These are phyloP conservation scores for Ogataea wickerhamii DNA, from an alignment of 805 yeast genomes.

Conservation along the genomic window DNA sequence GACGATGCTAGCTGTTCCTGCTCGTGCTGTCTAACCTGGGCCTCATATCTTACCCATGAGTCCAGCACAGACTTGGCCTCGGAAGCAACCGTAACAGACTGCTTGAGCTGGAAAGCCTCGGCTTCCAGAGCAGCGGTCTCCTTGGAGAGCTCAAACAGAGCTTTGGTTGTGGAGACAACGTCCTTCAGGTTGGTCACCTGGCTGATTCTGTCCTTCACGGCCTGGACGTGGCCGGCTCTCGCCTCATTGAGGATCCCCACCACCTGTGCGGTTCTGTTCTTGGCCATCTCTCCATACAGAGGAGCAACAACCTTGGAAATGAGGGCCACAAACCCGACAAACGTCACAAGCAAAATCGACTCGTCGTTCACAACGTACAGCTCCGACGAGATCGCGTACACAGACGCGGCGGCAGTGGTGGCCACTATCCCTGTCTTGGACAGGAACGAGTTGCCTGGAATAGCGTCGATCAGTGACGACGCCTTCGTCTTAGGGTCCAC, in stretches of 20 bases:
- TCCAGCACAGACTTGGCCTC: constrained; percentile 96
- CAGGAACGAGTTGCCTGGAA: constrained; percentile 85
- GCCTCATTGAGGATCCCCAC: constrained; percentile 72
- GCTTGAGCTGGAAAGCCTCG: constrained; percentile 88
- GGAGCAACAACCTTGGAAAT: constrained; percentile 90
- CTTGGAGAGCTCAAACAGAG: constrained; percentile 88
- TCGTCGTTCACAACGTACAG: constrained; percentile 93
- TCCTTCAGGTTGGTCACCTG: constrained; percentile 86
- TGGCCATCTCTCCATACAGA: constrained; percentile 90
- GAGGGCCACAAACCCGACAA: constrained; percentile 70
- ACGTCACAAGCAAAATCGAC: constrained; percentile 77
- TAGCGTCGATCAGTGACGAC: constrained; percentile 78
- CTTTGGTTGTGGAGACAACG: constrained; percentile 87
- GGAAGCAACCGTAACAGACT: constrained; percentile 76
- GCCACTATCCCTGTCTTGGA: constrained; percentile 95
- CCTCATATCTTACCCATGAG: constrained; percentile 98
- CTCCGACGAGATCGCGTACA: constrained; percentile 92
- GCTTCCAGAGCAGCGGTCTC: constrained; percentile 97
- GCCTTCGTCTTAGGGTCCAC: constrained; percentile 92
- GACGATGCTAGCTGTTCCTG: constrained; percentile 86
- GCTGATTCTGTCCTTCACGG: constrained; percentile 89
- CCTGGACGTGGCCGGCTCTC: constrained; percentile 84
- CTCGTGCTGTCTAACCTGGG: constrained; percentile 92
- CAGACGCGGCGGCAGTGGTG: constrained; percentile 89
- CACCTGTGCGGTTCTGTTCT: constrained; percentile 61